Percentiles rank a stretch among this genome's conserved stretches.
phyloP scores from a whole-genome alignment of 768 basidiomycete species.

The Boletus sp. region DNA sequence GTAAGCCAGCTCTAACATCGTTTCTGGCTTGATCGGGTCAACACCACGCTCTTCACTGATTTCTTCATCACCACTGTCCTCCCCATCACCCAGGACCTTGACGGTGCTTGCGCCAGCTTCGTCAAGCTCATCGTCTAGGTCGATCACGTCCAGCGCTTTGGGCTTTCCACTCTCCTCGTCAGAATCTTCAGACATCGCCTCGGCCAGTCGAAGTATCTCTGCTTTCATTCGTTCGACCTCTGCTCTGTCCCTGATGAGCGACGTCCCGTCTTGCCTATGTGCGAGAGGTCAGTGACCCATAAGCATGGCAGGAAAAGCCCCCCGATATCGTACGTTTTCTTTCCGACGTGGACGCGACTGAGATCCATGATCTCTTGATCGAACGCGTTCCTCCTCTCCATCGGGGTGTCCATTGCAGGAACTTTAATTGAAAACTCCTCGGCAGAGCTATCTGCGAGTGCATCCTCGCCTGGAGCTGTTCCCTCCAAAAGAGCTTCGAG shows the following conservation, averaged over 20 bases:
- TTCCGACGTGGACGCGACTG: conserved; percentile 57
- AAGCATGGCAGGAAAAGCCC: not conserved
- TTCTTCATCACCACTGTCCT: conserved; percentile 41
- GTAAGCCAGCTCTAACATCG: conserved; percentile 75
- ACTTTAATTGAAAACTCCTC: not conserved
- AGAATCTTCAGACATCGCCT: conserved; percentile 62
- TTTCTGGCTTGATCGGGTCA: conserved; percentile 45
- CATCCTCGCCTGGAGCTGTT: conserved; percentile 48
- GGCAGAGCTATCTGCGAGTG: conserved; percentile 17
- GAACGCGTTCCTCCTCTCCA: conserved; percentile 69
- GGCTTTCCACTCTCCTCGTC: conserved; percentile 48
- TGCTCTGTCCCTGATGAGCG: conserved; percentile 51
- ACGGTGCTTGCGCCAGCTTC: conserved; percentile 40
- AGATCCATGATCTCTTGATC: conserved; percentile 72
- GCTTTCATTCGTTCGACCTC: conserved; percentile 78
- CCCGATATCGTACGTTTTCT: conserved; percentile 50
- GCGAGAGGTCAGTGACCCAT: conserved; percentile 3
- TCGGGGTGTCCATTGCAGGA: conserved; percentile 17
- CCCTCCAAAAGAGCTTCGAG: conserved; percentile 76
- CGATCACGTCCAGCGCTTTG: conserved; percentile 28
- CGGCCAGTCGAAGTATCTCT: conserved; percentile 75
- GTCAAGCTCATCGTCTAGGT: conserved; percentile 56
- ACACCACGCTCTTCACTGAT: conserved; percentile 27
- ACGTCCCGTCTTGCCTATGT: conserved; percentile 44
- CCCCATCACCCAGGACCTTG: conserved; percentile 59